Base-by-base conservation (phyloP, 2,329 filamentous ascomycete genomes). In the Sclerotinia trifoliorum region DNA sequence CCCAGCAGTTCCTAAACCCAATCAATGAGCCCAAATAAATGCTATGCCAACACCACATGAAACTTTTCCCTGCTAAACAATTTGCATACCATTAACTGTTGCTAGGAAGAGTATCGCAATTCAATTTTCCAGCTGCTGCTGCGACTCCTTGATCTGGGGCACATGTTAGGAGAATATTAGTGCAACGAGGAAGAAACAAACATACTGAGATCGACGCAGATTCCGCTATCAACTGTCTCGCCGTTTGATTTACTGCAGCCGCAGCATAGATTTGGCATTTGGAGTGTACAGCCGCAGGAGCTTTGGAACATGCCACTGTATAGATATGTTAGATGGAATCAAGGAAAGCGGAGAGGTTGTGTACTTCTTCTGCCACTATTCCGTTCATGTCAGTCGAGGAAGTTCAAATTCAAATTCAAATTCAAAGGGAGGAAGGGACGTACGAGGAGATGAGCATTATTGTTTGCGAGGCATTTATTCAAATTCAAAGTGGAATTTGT, bases 261-360 rank as follows among this genome's bases (percentile, higher is more conserved):
- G 39, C 64, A 66, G 54, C 55, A 60, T 13, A 66, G 54, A n/a
- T 51, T 66, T 42, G 64, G 54, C 3, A 49, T n/a, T 17, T 44
- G 5, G 42, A 66, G 64, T 26, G 42, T 26, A n/a, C 64, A 66
- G 11, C 64, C 64, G 32, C 55, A 60, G 54, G 54, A 26, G 54
- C 13, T 61, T 51, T 66, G 64, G 54, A 66, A 66, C 54, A 60
- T 61, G 64, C 64, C 64, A 17, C 64, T 66, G 29, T 44, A 35
- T 3, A 51, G 46, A 51, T 42, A n/a, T 29, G 49, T 54, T 65
- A 54, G 51, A 56, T 44, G 0, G 7, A 32, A 10, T 19, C 48
- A 19, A 15, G 15, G 21, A 2, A 35, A 4, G 0, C 5, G 26
- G 8, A 19, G 46, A 15, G 42, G 7, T 21, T 15, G 13, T 15